phyloP scores from a whole-genome alignment of 257 asterid genomes.

The Mentha longifolia region DNA sequence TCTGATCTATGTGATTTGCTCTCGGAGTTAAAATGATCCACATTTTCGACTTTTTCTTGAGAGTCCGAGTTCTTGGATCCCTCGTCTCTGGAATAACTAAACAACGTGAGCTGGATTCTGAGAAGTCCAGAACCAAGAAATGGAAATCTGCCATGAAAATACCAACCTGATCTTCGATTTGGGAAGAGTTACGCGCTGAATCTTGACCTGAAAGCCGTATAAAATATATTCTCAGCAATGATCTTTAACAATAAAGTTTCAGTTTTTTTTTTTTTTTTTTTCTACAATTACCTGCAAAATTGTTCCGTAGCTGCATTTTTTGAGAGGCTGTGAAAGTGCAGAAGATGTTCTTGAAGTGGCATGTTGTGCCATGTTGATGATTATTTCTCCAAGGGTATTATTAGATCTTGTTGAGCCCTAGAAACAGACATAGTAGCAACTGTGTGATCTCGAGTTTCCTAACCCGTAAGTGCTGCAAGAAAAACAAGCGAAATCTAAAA shows the following conservation, averaged over 20 bases:
- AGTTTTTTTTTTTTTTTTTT: background rate
- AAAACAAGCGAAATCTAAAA: background rate
- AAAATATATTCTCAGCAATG: background rate
- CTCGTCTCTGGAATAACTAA: slow-evolving; percentile 52
- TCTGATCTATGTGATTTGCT: slow-evolving; percentile 46
- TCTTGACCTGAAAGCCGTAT: slow-evolving; percentile 62
- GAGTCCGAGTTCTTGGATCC: slow-evolving; percentile 44
- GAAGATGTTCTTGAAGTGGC: slow-evolving; percentile 53
- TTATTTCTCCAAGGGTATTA: slow-evolving; percentile 80
- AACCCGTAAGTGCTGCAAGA: slow-evolving; percentile 7
- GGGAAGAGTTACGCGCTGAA: slow-evolving; percentile 63
- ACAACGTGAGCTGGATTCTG: slow-evolving; percentile 30
- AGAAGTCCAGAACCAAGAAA: slow-evolving; percentile 24
- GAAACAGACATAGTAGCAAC: slow-evolving; percentile 5
- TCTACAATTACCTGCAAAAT: slow-evolving; percentile 85
- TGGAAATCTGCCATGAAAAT: slow-evolving; percentile 9
- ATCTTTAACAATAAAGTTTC: background rate
- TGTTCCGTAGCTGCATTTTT: slow-evolving; percentile 75
- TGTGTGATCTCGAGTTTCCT: background rate
- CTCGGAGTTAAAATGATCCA: slow-evolving; percentile 36
- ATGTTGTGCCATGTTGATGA: slow-evolving; percentile 57
- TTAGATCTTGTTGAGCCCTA: slow-evolving; percentile 82
- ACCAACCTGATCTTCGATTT: slow-evolving; percentile 63
- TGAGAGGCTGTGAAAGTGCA: slow-evolving; percentile 69
- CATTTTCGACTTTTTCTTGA: slow-evolving; percentile 40